phyloP scores from a whole-genome alignment of 805 yeast species.

The Trichomonascus vanleenenianus region DNA sequence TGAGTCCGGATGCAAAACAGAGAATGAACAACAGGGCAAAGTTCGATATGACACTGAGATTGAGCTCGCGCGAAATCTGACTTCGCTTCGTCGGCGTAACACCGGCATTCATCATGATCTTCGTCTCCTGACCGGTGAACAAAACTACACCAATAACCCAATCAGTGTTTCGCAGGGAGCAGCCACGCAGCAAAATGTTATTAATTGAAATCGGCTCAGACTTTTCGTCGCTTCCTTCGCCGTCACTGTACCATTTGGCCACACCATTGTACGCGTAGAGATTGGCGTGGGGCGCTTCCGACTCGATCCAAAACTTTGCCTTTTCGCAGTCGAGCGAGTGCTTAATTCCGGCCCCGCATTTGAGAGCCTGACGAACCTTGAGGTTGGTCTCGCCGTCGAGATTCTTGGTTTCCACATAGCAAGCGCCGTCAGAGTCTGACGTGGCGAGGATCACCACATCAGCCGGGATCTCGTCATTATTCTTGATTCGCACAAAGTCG shows the following conservation, averaged over 20 bases:
- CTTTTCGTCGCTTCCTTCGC: conserved; percentile 14
- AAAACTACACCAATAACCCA: conserved; percentile 70
- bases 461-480: conserved; percentile 75
- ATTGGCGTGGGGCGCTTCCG: conserved; percentile 60
- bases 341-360: conserved; percentile 49
- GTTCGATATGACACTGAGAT: conserved; percentile 58
- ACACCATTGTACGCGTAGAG: conserved; percentile 63
- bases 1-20: conserved; percentile 62
- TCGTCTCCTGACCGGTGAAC: conserved; percentile 70
- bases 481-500: conserved; percentile 58
- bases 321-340: conserved; percentile 54
- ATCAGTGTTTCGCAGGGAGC: conserved; percentile 63
- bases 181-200: conserved; percentile 66
- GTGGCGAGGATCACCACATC: conserved; percentile 63
- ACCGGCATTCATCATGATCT: conserved; percentile 76
- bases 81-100: conserved; percentile 70
- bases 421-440: conserved; percentile 63
- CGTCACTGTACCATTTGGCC: conserved; percentile 39
- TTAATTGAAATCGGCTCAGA: conserved; percentile 55
- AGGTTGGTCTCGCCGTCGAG: conserved; percentile 74
- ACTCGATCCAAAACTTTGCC: conserved; percentile 52
- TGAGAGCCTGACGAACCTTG: conserved; percentile 51
- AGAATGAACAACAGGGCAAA: conserved; percentile 54
- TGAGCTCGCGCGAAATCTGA: conserved; percentile 59
- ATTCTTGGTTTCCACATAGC: conserved; percentile 65